phyloP scores from a whole-genome alignment of 192 early-diverging fungal genomes.

The Pecoramyces ruminantium region DNA sequence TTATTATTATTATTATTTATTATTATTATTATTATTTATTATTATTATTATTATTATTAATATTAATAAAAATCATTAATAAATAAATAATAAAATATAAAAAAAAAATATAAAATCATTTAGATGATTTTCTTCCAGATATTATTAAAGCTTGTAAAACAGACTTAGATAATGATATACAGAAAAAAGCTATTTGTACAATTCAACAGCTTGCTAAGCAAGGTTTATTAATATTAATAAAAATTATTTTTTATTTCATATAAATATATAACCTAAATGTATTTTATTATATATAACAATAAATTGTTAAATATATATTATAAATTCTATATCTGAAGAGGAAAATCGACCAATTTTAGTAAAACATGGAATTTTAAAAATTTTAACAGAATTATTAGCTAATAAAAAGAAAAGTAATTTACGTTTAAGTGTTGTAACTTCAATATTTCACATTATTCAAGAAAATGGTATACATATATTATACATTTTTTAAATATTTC shows the following conservation, averaged over 20 bases:
- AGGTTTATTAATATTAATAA: constrained; percentile 15
- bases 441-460: constrained; percentile 49
- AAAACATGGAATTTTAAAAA: constrained; percentile 33
- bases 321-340: too few relatives aligned
- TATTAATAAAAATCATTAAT: too few relatives aligned
- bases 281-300: too few relatives aligned
- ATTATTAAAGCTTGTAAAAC: constrained; percentile 33
- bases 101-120: neutral
- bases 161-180: constrained; percentile 18
- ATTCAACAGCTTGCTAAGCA: constrained; percentile 47
- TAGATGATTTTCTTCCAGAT: constrained; percentile 30
- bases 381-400: constrained; percentile 33
- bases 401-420: constrained; percentile 28
- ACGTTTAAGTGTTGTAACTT: constrained; percentile 42
- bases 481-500: too few relatives aligned
- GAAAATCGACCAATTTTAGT: constrained; percentile 32
- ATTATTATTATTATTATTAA: too few relatives aligned
- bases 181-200: constrained; percentile 37
- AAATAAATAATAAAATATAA: too few relatives aligned
- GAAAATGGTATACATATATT: constrained; percentile 27
- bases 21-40: too few relatives aligned
- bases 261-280: too few relatives aligned
- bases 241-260: too few relatives aligned
- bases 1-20: too few relatives aligned
- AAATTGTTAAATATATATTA: too few relatives aligned